Evolutionary conservation across 371 early-diverging fungal species (phyloP).

Genomic region (Dichotomocladium elegans): DNA sequence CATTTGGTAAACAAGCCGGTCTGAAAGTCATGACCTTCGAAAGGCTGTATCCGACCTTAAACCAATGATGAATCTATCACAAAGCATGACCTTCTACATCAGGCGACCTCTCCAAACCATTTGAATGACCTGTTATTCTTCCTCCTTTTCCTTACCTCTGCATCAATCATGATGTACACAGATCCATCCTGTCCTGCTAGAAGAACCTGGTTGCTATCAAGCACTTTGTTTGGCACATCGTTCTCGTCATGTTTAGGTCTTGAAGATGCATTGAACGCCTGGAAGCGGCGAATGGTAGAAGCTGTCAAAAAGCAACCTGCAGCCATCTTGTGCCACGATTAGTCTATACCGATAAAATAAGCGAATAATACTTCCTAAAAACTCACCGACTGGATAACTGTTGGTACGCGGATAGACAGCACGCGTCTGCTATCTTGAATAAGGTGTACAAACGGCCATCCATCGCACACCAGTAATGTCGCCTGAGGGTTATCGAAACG

Average conservation of each 20-base stretch:
- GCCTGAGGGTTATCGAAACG: constrained; percentile 27
- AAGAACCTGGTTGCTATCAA: constrained; percentile 28
- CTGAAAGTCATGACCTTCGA: constrained; percentile 27
- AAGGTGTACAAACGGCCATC: constrained; percentile 40
- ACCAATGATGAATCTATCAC: constrained; percentile 29
- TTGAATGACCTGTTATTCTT: neutral
- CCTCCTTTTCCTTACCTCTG: constrained; percentile 23
- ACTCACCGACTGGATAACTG: constrained; percentile 38
- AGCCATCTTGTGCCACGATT: constrained; percentile 26
- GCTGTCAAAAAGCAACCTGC: constrained; percentile 33
- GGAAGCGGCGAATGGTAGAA: constrained; percentile 2
- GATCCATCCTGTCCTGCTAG: constrained; percentile 43
- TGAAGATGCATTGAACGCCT: neutral
- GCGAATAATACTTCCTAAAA: neutral
- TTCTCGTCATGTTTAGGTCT: neutral
- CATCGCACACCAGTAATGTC: constrained; percentile 39
- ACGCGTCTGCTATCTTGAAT: constrained; percentile 29
- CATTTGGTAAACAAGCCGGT: constrained; percentile 18
- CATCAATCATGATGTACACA: constrained; percentile 40
- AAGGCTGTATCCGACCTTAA: constrained; percentile 31
- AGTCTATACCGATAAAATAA: neutral
- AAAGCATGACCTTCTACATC: neutral
- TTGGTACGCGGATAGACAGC: constrained; percentile 24
- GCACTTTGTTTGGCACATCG: neutral
- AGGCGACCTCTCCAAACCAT: too few species aligned